Evolutionary conservation across 2,329 filamentous ascomycete genomes (phyloP).

Genomic region (Apiospora malaysiana): DNA sequence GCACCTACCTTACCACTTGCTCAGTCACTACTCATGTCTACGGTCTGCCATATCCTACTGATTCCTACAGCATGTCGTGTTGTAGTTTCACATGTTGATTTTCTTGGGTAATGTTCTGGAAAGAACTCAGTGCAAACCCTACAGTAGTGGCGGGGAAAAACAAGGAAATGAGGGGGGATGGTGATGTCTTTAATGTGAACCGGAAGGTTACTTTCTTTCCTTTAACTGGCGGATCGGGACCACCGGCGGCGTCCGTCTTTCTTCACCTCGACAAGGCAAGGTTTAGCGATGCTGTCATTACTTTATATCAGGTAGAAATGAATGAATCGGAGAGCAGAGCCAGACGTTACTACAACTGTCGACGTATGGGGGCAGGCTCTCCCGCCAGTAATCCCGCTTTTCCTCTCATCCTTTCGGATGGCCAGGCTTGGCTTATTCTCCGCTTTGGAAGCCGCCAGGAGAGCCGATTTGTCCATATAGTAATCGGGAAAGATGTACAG

Average conservation of each 20-base stretch:
- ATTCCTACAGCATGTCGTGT: too few species aligned
- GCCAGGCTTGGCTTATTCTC: not conserved
- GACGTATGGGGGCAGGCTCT: too few species aligned
- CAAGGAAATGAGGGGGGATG: not conserved
- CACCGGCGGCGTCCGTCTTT: not conserved
- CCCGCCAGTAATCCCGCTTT: not conserved
- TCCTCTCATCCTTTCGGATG: not conserved
- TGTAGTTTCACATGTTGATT: not conserved
- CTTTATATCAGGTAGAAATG: not conserved
- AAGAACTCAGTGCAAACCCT: constrained; percentile 1
- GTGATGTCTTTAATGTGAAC: constrained; percentile 7
- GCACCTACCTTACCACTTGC: too few species aligned
- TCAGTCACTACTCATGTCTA: not conserved
- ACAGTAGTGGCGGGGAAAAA: not conserved
- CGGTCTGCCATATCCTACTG: not conserved
- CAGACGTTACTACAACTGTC: not conserved
- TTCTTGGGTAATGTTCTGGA: not conserved
- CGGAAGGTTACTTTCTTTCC: constrained; percentile 9
- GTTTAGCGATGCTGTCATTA: constrained; percentile 14
- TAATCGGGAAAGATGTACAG: not conserved
- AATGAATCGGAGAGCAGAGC: constrained; percentile 8
- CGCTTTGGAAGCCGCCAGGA: constrained; percentile 5
- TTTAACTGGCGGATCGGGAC: not conserved
- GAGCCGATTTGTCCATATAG: not conserved
- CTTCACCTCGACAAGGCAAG: constrained; percentile 1